Evolutionary conservation across 2,329 filamentous ascomycete genomes (phyloP), one percentile per base, ranked within the genome.

Genomic region (Penicillium sp.): DNA sequence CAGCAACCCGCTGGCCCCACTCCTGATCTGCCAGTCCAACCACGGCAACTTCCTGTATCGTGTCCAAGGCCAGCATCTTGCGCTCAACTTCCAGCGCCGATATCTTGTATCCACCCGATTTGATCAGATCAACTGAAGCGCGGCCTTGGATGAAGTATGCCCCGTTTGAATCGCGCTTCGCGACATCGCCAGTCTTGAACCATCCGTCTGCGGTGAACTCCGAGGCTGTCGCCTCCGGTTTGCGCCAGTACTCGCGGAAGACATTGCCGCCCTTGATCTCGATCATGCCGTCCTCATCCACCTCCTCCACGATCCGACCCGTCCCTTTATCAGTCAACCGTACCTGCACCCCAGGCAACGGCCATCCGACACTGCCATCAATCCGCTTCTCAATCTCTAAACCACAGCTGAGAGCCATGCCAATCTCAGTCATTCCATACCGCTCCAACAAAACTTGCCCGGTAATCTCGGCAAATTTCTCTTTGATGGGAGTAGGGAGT

Each of bases 21-120:
- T 80, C 77, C 14, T 77, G 71, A 53, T 80, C 77, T 0, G 70
- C 64, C n/a, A 80, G 68, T 1, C 78, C 77, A 3, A 80, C 75
- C 1, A 80, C 75, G 56, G 77, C 77, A 4, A 75, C 77, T 61
- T 80, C 78, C 39, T 74, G 67, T 29, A 80, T 69, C 28, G 74
- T 72, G 1, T 73, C 68, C 44, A 80, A 56, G 0, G 70, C 69
- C 19, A 80, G 66, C 55, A 80, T 72, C 53, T 80, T 77, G 14
- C 77, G 69, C 60, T 80, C 78, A 27, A 80, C 76, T 41, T 80
- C 78, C 10, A 80, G 63, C 0, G 78, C 77, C 0, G 75, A 78
- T 30, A 80, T 75, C 62, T 80, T 80, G 56, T 80, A 80, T 0
- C 78, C 78, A 13, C 78, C 77, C 0, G 74, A 76, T 54, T 81